A percentile compares a stretch with the other conserved stretches of the same genome.
phyloP scores from a whole-genome alignment of 768 basidiomycete genomes.

The Pisolithus sp. region DNA sequence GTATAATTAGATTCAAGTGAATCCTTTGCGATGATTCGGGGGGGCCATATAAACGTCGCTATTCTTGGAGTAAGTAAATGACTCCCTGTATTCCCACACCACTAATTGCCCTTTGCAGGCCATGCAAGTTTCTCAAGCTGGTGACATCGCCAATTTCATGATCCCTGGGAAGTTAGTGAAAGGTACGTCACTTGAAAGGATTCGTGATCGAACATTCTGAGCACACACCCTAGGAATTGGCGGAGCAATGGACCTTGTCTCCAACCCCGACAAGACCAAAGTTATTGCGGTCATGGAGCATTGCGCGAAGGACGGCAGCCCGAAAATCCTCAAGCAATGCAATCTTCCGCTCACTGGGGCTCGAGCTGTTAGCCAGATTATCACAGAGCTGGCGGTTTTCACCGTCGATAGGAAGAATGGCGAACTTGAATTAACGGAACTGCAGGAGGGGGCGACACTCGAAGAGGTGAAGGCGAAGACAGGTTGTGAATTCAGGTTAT shows the following conservation, averaged over 20 bases:
- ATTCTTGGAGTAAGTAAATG: conserved; percentile 73
- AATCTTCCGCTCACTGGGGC: conserved; percentile 85
- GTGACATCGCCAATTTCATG: conserved; percentile 98
- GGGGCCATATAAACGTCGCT: conserved; percentile 89
- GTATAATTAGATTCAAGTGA: conserved; percentile 68
- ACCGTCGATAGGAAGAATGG: conserved; percentile 75
- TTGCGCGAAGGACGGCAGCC: conserved; percentile 80
- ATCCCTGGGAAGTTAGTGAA: conserved; percentile 92
- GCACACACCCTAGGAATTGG: conserved; percentile 60
- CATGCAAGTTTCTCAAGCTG: conserved; percentile 90
- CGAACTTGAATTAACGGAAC: conserved; percentile 66
- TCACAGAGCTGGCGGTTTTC: conserved; percentile 91
- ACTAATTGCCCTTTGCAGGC: conserved; percentile 42
- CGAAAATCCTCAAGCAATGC: conserved; percentile 82
- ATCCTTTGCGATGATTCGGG: conserved; percentile 97
- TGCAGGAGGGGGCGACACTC: conserved; percentile 78
- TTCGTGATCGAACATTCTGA: background rate
- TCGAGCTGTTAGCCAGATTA: conserved; percentile 79
- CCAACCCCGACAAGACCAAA: conserved; percentile 93
- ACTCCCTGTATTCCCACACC: background rate
- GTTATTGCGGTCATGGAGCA: conserved; percentile 90
- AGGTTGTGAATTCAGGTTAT: conserved; percentile 70
- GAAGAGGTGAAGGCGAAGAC: conserved; percentile 87
- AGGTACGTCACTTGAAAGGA: conserved; percentile 33
- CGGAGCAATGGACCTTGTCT: conserved; percentile 94